Evolutionary conservation across 108 stramenopile genomes (phyloP).

Genomic region (Skeletonema grethae): DNA sequence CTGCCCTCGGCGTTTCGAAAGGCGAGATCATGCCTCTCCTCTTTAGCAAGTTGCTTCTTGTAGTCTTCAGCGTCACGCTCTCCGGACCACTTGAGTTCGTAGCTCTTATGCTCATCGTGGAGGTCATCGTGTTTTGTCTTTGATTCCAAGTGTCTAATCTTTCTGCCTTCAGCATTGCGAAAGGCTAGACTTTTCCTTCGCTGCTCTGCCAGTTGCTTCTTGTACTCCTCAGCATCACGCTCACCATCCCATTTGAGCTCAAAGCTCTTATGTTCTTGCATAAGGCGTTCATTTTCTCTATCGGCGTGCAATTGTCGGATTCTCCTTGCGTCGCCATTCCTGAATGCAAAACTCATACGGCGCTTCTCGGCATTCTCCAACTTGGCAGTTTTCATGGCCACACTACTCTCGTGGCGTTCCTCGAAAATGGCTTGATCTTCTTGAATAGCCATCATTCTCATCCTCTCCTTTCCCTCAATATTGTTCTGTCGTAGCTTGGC

Average conservation of each 20-base stretch:
- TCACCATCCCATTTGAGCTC: slow-evolving; percentile 75
- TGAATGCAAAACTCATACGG: slow-evolving; percentile 75
- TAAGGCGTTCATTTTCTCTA: slow-evolving; percentile 47
- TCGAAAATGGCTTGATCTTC: slow-evolving; percentile 72
- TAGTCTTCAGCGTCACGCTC: slow-evolving; percentile 74
- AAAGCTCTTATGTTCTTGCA: slow-evolving; percentile 58
- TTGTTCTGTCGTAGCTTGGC: slow-evolving; percentile 67
- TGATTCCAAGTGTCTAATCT: slow-evolving; percentile 36
- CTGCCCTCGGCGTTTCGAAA: slow-evolving; percentile 63
- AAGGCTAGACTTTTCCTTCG: slow-evolving; percentile 64
- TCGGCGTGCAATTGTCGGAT: slow-evolving; percentile 53
- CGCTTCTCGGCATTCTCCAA: slow-evolving; percentile 53
- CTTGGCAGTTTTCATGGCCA: slow-evolving; percentile 47
- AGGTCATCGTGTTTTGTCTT: slow-evolving; percentile 33
- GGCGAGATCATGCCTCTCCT: slow-evolving; percentile 67
- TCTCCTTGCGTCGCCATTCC: slow-evolving; percentile 65
- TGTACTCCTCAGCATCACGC: slow-evolving; percentile 72
- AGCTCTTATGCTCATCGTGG: slow-evolving; percentile 60
- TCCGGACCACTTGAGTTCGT: slow-evolving; percentile 72
- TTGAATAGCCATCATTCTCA: slow-evolving; percentile 46
- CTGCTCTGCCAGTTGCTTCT: slow-evolving; percentile 56
- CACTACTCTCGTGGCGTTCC: slow-evolving; percentile 62
- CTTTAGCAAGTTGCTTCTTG: slow-evolving; percentile 52
- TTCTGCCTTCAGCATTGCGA: slow-evolving; percentile 66
- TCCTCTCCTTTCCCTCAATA: slow-evolving; percentile 60